phyloP scores from a whole-genome alignment of 768 basidiomycete genomes.

The Coprinopsis cinerea region DNA sequence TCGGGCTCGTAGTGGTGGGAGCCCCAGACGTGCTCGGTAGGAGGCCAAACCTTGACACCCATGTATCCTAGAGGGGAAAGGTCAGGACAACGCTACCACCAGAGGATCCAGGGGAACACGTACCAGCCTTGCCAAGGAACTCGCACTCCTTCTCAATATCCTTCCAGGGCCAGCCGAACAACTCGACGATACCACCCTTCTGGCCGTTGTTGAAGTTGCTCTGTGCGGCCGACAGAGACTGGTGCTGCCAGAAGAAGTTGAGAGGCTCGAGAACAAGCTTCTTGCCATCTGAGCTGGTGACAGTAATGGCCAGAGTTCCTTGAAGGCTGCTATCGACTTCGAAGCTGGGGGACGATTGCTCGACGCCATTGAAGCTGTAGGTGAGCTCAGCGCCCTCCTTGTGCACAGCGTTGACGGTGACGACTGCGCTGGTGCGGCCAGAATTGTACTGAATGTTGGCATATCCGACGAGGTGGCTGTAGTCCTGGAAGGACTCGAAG shows the following conservation, averaged over 20 bases:
- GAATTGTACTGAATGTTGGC: slow-evolving; percentile 11
- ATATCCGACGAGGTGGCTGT: slow-evolving; percentile 10
- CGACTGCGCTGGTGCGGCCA: slow-evolving; percentile 3
- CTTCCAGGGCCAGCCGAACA: slow-evolving; percentile 10
- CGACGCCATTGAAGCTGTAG: slow-evolving; percentile 4
- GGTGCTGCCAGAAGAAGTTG: slow-evolving; percentile 11
- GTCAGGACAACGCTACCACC: neutral
- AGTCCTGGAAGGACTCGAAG: slow-evolving; percentile 9
- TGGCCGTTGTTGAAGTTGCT: slow-evolving; percentile 8
- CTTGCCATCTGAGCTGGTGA: slow-evolving; percentile 8
- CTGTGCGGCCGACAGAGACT: slow-evolving; percentile 3
- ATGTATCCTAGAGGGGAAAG: slow-evolving; percentile 3
- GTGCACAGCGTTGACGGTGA: slow-evolving; percentile 5
- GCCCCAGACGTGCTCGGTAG: slow-evolving; percentile 10
- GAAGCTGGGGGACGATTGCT: slow-evolving; percentile 7
- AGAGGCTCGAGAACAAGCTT: slow-evolving; percentile 6
- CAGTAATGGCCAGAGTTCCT: slow-evolving; percentile 2
- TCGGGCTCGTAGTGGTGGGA: slow-evolving; percentile 10
- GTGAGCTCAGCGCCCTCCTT: neutral
- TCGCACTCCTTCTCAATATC: slow-evolving; percentile 10
- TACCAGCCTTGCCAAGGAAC: slow-evolving; percentile 10
- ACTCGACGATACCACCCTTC: slow-evolving; percentile 9
- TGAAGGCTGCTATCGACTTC: slow-evolving; percentile 1
- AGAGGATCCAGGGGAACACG: neutral
- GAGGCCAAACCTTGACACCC: slow-evolving; percentile 10